Percentiles rank a stretch among this genome's conserved stretches.
Evolutionary conservation across 495 filamentous ascomycete species (phyloP).

Genomic region (Aspergillus funiculosus): DNA sequence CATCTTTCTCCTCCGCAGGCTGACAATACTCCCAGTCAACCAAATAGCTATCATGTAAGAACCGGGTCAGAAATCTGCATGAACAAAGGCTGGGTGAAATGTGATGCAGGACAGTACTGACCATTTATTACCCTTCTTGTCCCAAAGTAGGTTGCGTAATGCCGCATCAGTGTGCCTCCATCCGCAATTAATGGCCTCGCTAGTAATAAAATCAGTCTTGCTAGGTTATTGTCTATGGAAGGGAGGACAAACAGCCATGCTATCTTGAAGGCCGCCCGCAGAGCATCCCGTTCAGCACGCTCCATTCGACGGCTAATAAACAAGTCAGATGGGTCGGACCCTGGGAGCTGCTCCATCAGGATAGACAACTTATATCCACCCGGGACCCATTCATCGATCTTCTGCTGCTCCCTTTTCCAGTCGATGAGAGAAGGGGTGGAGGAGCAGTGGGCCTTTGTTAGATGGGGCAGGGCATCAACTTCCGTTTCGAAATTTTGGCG

Average conservation of each 20-base stretch:
- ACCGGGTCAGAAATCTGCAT: background rate
- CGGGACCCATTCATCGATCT: conserved; percentile 1
- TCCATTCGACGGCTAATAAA: background rate
- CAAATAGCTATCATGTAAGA: background rate
- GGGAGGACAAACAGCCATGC: conserved; percentile 4
- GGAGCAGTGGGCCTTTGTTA: conserved; percentile 5
- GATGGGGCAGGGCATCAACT: background rate
- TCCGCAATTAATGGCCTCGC: conserved; percentile 4
- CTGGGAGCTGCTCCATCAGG: conserved; percentile 1
- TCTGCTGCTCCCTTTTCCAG: conserved; percentile 1
- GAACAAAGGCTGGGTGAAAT: background rate
- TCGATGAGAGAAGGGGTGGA: background rate
- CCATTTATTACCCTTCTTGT: conserved; percentile 2
- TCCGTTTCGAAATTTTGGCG: background rate
- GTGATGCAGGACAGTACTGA: background rate
- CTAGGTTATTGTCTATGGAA: background rate
- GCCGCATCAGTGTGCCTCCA: background rate
- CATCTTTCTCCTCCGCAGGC: background rate
- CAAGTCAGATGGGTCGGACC: background rate
- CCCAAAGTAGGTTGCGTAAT: conserved; percentile 6
- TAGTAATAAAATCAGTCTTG: background rate
- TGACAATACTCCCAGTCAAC: conserved; percentile 5
- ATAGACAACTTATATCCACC: conserved; percentile 2
- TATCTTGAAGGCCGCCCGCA: conserved; percentile 3
- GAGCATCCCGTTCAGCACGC: background rate